Percentiles rank a stretch among this genome's conserved stretches.
phyloP scores from a whole-genome alignment of 2,329 filamentous ascomycete genomes.

The Colletotrichum plurivorum region DNA sequence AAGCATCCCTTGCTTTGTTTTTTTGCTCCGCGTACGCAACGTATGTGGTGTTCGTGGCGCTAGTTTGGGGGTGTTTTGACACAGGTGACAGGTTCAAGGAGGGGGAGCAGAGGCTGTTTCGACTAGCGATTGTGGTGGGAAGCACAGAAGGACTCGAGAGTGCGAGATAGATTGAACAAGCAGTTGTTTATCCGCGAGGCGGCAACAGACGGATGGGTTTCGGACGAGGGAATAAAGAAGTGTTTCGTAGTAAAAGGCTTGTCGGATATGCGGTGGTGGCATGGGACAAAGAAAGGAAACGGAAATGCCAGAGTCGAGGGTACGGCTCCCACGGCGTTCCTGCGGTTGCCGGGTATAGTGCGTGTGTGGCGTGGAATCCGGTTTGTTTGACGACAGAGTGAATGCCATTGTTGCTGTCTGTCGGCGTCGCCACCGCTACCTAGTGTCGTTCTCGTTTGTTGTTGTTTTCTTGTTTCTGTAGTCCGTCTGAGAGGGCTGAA shows the following conservation, averaged over 20 bases:
- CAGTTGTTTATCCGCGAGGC: too few species aligned
- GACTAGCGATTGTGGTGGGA: not conserved
- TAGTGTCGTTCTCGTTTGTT: not conserved
- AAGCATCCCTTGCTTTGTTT: not conserved
- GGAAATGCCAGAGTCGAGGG: too few species aligned
- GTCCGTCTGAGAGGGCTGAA: not conserved
- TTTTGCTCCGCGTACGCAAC: too few species aligned
- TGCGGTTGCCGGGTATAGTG: not conserved
- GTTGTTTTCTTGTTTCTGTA: not conserved
- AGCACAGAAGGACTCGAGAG: not conserved
- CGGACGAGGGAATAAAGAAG: too few species aligned
- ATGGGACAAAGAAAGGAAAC: too few species aligned
- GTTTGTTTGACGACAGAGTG: not conserved
- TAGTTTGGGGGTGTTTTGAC: not conserved
- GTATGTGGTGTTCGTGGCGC: not conserved
- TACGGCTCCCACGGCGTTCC: too few species aligned
- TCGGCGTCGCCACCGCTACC: too few species aligned
- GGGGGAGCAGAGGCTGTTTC: not conserved
- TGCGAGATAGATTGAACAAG: too few species aligned
- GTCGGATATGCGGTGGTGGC: too few species aligned
- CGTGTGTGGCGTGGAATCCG: not conserved
- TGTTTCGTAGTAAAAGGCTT: too few species aligned
- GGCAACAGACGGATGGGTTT: too few species aligned
- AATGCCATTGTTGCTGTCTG: not conserved
- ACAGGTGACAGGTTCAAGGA: too few species aligned